These are phyloP conservation scores for Claviceps capensis DNA, from an alignment of 2,329 filamentous ascomycete species.

Conservation along the genomic window DNA sequence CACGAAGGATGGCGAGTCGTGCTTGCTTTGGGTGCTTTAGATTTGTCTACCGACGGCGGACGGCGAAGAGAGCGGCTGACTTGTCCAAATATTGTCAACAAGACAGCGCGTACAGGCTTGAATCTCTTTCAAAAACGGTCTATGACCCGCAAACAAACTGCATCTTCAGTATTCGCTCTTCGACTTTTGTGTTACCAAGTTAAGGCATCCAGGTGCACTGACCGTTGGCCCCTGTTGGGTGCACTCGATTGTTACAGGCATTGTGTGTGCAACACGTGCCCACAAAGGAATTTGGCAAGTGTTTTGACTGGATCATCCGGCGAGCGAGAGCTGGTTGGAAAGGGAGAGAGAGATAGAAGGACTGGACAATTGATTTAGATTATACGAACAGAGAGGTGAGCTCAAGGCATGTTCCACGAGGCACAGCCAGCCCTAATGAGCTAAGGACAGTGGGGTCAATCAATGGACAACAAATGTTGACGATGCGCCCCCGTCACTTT, in stretches of 20 bases:
- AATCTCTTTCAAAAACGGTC: neutral
- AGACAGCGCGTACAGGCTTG: neutral
- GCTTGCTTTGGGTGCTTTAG: neutral
- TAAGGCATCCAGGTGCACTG: conserved; percentile 4
- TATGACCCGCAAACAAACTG: neutral
- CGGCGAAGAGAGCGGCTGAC: neutral
- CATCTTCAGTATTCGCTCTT: neutral
- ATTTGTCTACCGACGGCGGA: neutral
- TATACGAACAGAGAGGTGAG: neutral
- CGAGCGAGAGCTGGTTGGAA: neutral
- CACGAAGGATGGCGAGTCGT: neutral
- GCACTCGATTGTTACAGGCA: neutral
- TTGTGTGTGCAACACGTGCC: conserved; percentile 2
- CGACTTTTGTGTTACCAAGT: conserved; percentile 1
- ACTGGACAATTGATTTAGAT: neutral
- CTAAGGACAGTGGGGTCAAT: neutral
- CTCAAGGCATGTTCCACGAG: neutral
- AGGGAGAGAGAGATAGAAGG: neutral
- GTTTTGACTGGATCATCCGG: neutral
- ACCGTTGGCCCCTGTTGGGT: conserved; percentile 1
- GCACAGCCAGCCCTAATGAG: neutral
- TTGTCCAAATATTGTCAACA: neutral
- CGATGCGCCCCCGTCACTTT: neutral
- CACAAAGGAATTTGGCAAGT: neutral
- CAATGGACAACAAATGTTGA: neutral